phyloP scores from a whole-genome alignment of 208 protist genomes.

The Acanthamoeba culbertsoni region DNA sequence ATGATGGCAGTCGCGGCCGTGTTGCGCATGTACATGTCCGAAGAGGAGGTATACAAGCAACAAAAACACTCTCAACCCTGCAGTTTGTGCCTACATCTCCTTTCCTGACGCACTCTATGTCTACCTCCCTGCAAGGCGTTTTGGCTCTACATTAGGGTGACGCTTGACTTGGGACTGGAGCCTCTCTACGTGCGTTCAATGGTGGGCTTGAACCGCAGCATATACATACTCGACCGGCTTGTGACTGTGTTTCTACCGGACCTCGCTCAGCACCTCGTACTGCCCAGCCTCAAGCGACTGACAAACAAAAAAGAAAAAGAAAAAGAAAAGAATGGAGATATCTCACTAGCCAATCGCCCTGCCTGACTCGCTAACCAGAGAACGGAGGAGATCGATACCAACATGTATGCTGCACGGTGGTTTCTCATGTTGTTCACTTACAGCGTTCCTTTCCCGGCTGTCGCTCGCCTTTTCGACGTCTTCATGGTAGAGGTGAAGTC shows the following conservation, averaged over 20 bases:
- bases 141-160: background rate
- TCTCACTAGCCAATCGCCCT: too few species aligned
- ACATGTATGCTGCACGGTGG: slow-evolving; percentile 60
- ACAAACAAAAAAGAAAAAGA: too few species aligned
- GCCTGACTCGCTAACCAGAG: background rate
- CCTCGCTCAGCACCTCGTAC: background rate
- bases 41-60: background rate
- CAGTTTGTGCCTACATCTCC: too few species aligned
- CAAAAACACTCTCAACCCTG: too few species aligned
- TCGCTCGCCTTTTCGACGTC: slow-evolving; percentile 19
- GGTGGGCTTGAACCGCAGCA: background rate
- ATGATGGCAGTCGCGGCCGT: slow-evolving; percentile 36
- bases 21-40: slow-evolving; percentile 49
- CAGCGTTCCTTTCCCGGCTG: background rate
- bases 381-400: background rate
- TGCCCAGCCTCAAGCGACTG: background rate
- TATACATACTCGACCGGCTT: background rate
- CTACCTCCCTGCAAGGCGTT: background rate
- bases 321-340: too few species aligned
- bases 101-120: too few species aligned
- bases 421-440: slow-evolving; percentile 53
- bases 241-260: background rate
- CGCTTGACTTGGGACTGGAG: background rate
- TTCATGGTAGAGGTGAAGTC: slow-evolving; percentile 41
- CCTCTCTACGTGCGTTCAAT: background rate